These are phyloP conservation scores for Penicillium sp. DNA, from an alignment of 2,329 filamentous ascomycete genomes.

Conservation along the genomic window DNA sequence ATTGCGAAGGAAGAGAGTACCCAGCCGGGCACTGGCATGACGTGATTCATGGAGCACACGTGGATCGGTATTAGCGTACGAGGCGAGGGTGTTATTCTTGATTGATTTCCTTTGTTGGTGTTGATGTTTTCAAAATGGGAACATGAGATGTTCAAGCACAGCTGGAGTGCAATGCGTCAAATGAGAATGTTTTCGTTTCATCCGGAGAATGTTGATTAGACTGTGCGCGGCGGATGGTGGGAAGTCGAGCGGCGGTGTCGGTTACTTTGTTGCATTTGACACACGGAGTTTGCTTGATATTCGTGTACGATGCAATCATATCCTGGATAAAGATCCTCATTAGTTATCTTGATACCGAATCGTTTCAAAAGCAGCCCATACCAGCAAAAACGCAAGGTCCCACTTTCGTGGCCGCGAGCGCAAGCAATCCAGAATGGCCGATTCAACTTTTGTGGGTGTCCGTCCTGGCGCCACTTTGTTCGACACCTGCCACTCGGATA, in stretches of 20 bases:
- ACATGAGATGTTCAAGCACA: slow-evolving; percentile 21
- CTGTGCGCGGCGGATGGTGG: slow-evolving; percentile 32
- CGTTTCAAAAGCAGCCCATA: slow-evolving; percentile 19
- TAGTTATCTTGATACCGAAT: neutral
- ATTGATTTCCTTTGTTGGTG: no score
- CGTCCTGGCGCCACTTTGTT: slow-evolving; percentile 22
- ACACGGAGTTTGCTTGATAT: slow-evolving; percentile 38
- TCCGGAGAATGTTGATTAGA: slow-evolving; percentile 13
- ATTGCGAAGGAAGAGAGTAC: slow-evolving; percentile 21
- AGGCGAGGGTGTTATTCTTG: no score
- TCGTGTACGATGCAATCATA: slow-evolving; percentile 40
- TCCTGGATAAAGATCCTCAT: slow-evolving; percentile 27
- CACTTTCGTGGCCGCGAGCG: slow-evolving; percentile 34
- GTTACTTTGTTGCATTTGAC: slow-evolving; percentile 36
- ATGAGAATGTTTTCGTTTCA: slow-evolving; percentile 19
- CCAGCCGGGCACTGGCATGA: slow-evolving; percentile 22
- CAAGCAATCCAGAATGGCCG: slow-evolving; percentile 31
- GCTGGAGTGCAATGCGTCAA: slow-evolving; percentile 33
- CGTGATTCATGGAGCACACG: slow-evolving; percentile 19
- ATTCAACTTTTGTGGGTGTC: slow-evolving; percentile 31
- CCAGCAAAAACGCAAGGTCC: slow-evolving; percentile 38
- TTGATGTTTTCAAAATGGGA: no score
- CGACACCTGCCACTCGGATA: slow-evolving; percentile 34
- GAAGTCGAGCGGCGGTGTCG: slow-evolving; percentile 37
- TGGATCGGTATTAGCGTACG: slow-evolving; percentile 1